Percentiles rank a stretch among this genome's conserved stretches.
These are phyloP conservation scores for Ensete ventricosum DNA, from an alignment of 176 grass and related monocot species.

Conservation along the genomic window DNA sequence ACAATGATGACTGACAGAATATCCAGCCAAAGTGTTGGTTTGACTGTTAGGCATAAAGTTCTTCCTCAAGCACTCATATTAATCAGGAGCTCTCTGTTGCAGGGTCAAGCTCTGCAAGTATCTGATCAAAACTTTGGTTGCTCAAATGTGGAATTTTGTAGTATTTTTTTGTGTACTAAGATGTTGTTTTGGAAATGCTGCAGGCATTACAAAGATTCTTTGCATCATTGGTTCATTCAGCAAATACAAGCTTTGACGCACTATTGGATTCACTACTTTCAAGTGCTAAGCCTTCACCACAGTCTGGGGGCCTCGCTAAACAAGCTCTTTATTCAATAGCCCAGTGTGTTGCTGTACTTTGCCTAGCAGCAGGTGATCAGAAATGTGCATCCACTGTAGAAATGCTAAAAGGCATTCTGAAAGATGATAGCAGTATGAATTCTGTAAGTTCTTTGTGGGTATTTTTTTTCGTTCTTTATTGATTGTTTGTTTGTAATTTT, in stretches of 20 bases:
- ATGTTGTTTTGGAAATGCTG: constrained; percentile 12
- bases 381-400: constrained; percentile 86
- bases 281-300: constrained; percentile 62
- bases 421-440: constrained; percentile 51
- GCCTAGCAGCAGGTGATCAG: constrained; percentile 74
- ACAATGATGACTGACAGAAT: constrained; percentile 76
- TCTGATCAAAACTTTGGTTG: background rate
- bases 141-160: background rate
- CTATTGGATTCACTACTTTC: constrained; percentile 82
- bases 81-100: constrained; percentile 81
- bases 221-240: constrained; percentile 62
- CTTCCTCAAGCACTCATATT: constrained; percentile 81
- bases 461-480: background rate
- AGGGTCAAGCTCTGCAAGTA: constrained; percentile 87
- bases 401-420: constrained; percentile 88
- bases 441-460: constrained; percentile 33
- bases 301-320: constrained; percentile 69
- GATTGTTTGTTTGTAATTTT: background rate
- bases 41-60: constrained; percentile 63
- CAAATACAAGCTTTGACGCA: constrained; percentile 73
- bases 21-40: constrained; percentile 70
- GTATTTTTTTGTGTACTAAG: constrained; percentile 5
- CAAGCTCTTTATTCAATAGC: constrained; percentile 84
- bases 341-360: constrained; percentile 88
- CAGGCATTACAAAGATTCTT: constrained; percentile 84